phyloP scores from a whole-genome alignment of 78 protist species.

The Dictyostelium citrinum region DNA sequence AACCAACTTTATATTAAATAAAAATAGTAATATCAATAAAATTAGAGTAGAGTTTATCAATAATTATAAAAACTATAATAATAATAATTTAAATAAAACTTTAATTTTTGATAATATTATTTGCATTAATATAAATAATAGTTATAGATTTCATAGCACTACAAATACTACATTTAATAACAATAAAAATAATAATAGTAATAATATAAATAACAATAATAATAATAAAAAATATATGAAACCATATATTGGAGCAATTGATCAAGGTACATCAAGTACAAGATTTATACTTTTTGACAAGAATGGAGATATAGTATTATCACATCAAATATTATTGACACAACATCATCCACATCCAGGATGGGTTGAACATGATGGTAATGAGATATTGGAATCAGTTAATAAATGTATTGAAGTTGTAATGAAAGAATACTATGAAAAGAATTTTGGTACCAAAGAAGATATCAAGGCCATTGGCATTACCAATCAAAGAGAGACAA shows the following conservation, averaged over 20 bases:
- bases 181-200: not conserved
- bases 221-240: not conserved
- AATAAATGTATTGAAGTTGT: constrained; percentile 61
- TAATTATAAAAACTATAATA: too few species aligned
- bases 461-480: constrained; percentile 90
- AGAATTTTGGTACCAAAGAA: not conserved
- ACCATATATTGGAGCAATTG: constrained; percentile 85
- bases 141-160: not conserved
- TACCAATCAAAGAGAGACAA: constrained; percentile 98
- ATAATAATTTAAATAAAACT: not conserved
- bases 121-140: not conserved
- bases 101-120: not conserved
- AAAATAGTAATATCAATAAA: not conserved
- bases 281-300: constrained; percentile 89
- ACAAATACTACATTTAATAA: not conserved
- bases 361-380: constrained; percentile 95
- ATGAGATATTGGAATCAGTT: constrained; percentile 73
- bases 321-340: constrained; percentile 62
- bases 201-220: not conserved
- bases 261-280: constrained; percentile 96
- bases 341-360: constrained; percentile 84
- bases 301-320: not conserved
- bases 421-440: not conserved
- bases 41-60: not conserved
- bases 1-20: not conserved